Percentiles rank a stretch among this genome's conserved stretches.
Evolutionary conservation across 257 asterid genomes (phyloP).

Genomic region (Agastache rugosa): DNA sequence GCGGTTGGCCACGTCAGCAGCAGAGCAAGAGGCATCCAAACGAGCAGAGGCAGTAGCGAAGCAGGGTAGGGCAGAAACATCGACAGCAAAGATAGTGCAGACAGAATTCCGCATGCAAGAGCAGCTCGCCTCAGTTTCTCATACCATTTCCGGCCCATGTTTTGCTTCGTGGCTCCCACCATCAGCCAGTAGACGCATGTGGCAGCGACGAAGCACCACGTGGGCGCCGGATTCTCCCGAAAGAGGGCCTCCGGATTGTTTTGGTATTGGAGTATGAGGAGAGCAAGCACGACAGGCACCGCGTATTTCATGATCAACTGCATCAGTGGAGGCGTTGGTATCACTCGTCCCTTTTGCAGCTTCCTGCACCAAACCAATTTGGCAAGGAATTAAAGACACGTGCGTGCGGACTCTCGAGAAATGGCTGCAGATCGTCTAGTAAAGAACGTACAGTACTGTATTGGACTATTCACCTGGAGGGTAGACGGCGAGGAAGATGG

Average conservation of each 20-base stretch:
- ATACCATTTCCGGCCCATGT: neutral
- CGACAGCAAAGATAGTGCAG: neutral
- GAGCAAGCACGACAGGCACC: neutral
- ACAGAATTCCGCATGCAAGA: slow-evolving; percentile 11
- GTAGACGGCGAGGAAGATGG: neutral
- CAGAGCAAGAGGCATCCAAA: neutral
- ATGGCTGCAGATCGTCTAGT: no score
- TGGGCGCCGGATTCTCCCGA: neutral
- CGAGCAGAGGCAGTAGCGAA: neutral
- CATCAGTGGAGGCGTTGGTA: neutral
- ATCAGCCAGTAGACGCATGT: slow-evolving; percentile 28
- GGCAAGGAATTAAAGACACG: no score
- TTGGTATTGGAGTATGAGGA: slow-evolving; percentile 7
- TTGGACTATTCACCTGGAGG: neutral
- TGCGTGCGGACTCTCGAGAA: no score
- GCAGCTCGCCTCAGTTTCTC: no score
- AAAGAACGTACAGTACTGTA: no score
- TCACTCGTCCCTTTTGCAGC: no score
- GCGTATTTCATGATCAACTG: slow-evolving; percentile 17
- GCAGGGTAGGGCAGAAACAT: neutral
- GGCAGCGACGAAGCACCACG: slow-evolving; percentile 24
- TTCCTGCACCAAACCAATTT: no score
- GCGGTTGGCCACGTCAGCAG: no score
- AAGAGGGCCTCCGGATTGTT: neutral
- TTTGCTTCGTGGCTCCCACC: neutral